phyloP scores from a whole-genome alignment of 352 stramenopile genomes.

The Phytophthora pistaciae region DNA sequence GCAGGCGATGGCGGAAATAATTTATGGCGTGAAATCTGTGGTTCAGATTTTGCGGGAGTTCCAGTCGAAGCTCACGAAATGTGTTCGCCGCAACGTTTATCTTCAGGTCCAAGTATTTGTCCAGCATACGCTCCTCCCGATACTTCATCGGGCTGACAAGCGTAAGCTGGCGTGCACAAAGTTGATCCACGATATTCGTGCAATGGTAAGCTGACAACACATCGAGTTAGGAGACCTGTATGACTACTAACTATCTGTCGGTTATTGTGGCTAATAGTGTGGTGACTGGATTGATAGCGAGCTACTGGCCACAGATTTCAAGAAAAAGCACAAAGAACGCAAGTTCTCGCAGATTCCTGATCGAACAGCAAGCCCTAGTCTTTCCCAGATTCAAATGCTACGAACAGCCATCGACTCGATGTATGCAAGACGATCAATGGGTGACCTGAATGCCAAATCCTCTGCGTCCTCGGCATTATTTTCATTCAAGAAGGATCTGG shows the following conservation, averaged over 20 bases:
- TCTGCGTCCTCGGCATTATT: slow-evolving; percentile 48
- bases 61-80: slow-evolving; percentile 43
- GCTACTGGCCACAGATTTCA: slow-evolving; percentile 51
- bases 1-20: slow-evolving; percentile 62
- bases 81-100: slow-evolving; percentile 71
- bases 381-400: slow-evolving; percentile 65
- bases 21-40: slow-evolving; percentile 80
- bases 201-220: slow-evolving; percentile 47
- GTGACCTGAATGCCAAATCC: slow-evolving; percentile 60
- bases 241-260: neutral
- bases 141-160: slow-evolving; percentile 89
- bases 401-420: slow-evolving; percentile 65
- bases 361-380: slow-evolving; percentile 32
- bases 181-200: slow-evolving; percentile 73
- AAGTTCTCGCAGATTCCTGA: slow-evolving; percentile 47
- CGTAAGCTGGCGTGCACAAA: slow-evolving; percentile 75
- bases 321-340: slow-evolving; percentile 59
- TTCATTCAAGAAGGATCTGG: slow-evolving; percentile 84
- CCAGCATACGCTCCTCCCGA: slow-evolving; percentile 76
- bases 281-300: slow-evolving; percentile 65
- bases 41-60: slow-evolving; percentile 47
- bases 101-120: slow-evolving; percentile 73
- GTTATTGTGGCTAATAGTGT: slow-evolving; percentile 39
- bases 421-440: slow-evolving; percentile 71
- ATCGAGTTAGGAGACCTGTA: neutral